Conservation (phyloP, 192 early-diverging fungal species). For the Allomyces macrogynus region DNA sequence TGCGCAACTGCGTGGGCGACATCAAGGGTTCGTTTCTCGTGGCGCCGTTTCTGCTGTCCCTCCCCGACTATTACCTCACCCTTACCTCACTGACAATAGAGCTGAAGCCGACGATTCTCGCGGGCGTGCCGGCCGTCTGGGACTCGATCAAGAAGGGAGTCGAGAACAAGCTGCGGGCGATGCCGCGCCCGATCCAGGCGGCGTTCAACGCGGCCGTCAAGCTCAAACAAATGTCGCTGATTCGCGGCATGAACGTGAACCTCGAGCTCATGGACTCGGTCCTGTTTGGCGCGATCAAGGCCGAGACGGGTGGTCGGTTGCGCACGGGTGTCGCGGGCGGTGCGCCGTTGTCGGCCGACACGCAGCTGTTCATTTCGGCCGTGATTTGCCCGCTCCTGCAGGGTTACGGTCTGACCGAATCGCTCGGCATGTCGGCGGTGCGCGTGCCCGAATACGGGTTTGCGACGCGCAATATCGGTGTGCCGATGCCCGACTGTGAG, state of each 20-base stretch:
- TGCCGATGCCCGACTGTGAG: slow-evolving; percentile 53
- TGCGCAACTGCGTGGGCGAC: slow-evolving; percentile 47
- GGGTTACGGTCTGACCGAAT: slow-evolving; percentile 78
- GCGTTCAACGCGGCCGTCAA: slow-evolving; percentile 57
- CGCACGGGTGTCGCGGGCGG: slow-evolving; percentile 66
- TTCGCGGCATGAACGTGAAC: slow-evolving; percentile 8
- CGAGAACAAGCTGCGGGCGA: slow-evolving; percentile 32
- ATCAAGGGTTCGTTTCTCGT: slow-evolving; percentile 20
- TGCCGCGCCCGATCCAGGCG: slow-evolving; percentile 29
- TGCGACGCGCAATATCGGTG: slow-evolving; percentile 43
- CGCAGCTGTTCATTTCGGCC: slow-evolving; percentile 62
- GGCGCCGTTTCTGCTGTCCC: too few species aligned
- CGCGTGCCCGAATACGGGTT: slow-evolving; percentile 34
- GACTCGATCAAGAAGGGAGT: slow-evolving; percentile 72
- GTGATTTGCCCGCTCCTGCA: slow-evolving; percentile 60
- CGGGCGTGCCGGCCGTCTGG: slow-evolving; percentile 72
- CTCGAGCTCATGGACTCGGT: slow-evolving; percentile 40
- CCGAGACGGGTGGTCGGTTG: slow-evolving; percentile 66
- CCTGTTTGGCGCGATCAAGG: slow-evolving; percentile 65
- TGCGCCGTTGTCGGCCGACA: slow-evolving; percentile 65
- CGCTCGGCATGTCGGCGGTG: slow-evolving; percentile 46
- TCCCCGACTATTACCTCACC: too few species aligned
- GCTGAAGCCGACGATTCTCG: slow-evolving; percentile 53
- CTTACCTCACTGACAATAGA: too few species aligned
- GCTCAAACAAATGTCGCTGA: slow-evolving; percentile 31